phyloP scores from a whole-genome alignment of 2,329 filamentous ascomycete species.

The Penicillium sp. region DNA sequence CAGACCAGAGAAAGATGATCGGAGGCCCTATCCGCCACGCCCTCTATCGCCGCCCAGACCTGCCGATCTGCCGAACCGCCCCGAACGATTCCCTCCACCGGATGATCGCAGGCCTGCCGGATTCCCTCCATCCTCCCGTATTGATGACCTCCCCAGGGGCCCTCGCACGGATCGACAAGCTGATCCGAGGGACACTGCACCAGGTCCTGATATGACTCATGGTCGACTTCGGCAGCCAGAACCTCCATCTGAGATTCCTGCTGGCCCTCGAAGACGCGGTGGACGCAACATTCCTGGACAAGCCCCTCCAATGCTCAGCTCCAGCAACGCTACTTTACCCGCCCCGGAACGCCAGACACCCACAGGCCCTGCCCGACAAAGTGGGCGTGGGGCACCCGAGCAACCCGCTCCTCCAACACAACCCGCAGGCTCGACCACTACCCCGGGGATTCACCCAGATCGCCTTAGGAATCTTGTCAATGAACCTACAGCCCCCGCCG shows the following conservation, averaged over 20 bases:
- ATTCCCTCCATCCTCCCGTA: conserved; percentile 31
- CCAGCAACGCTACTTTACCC: conserved; percentile 24
- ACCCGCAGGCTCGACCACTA: conserved; percentile 36
- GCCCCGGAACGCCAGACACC: conserved; percentile 44
- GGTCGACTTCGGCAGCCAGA: conserved; percentile 48
- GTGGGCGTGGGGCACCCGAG: conserved; percentile 37
- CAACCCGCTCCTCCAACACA: conserved; percentile 34
- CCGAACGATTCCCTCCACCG: conserved; percentile 37
- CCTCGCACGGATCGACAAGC: conserved; percentile 49
- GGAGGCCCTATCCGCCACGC: conserved; percentile 29
- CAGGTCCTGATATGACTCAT: conserved; percentile 46
- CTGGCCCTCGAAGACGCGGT: conserved; percentile 50
- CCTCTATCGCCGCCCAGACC: conserved; percentile 29
- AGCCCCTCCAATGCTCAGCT: conserved; percentile 19
- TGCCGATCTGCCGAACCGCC: conserved; percentile 33
- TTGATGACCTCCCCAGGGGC: conserved; percentile 54
- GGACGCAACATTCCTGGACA: conserved; percentile 34
- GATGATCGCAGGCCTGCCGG: conserved; percentile 37
- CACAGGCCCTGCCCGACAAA: conserved; percentile 44
- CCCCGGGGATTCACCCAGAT: conserved; percentile 55
- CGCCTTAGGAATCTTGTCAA: conserved; percentile 49
- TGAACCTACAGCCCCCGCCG: conserved; percentile 10
- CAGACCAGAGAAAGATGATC: conserved; percentile 35
- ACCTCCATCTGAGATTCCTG: conserved; percentile 48
- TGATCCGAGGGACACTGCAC: conserved; percentile 41